Evolutionary conservation across 169 alveolate species (phyloP), one percentile per base, ranked within the genome.

Genomic region (Cryptosporidium felis): DNA sequence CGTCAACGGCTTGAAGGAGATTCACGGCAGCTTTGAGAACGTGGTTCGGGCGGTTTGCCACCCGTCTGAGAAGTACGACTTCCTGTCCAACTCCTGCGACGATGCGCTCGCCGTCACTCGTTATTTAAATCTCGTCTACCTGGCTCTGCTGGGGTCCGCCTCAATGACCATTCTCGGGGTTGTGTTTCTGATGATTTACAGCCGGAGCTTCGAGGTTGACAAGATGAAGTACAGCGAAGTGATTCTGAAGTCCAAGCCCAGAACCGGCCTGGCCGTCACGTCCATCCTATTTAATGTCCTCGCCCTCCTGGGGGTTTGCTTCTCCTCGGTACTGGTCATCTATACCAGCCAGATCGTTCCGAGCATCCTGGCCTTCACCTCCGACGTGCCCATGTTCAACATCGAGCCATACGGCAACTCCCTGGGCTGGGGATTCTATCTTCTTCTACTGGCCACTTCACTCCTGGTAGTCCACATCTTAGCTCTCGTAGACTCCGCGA

Each of bases 351-450:
- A 74, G 5, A 40, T 36, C 56, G 2, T 53, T 3, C 85, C 46
- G 26, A 38, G 41, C 42, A 16, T 74, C 26, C 32, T 74, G 12
- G 51, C 67, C 1, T 53, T 74, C 32, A 34, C 32, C 18, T 74
- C 85, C 1, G 74, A 49, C 14, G 14, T 41, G 32, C 85, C 85
- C 14, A 53, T 74, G 8, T 74, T 36, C 42, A 74, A n/a, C 10
- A 74, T 74, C 21, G 44, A 38, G 14, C 61, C 85, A 1, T 34
- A 16, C 12, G 41, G 56, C 16, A 30, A 42, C 10, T 74, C 85
- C 4, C 60, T 74, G 9, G 65, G 74, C 1, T 74, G 85, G 85
- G 85, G 85, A 53, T 74, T 74, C 10, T 74, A 74, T 23, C 28
- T 74, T 18, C 42, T 74, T 26, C 21, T 74, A 18, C 36, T 49